Evolutionary conservation across 768 basidiomycete species (phyloP).

Genomic region (Collybia nuda): DNA sequence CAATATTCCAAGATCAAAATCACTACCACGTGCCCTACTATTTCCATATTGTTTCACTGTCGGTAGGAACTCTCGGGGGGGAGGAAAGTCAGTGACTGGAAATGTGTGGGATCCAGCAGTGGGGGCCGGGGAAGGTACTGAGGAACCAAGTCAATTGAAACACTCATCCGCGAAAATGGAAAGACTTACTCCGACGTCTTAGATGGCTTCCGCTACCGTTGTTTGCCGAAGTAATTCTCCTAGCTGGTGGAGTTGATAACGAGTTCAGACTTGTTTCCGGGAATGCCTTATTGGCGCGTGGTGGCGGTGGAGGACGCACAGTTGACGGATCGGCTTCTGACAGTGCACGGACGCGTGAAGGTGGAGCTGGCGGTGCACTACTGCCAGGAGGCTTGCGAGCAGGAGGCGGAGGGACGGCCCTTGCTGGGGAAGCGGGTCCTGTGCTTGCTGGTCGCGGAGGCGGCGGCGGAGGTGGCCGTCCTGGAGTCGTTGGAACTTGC

Average conservation of each 20-base stretch:
- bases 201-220: conserved; percentile 28
- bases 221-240: conserved; percentile 8
- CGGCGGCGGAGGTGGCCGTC: conserved; percentile 29
- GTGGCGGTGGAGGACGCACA: conserved; percentile 28
- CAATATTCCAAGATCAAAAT: conserved; percentile 55
- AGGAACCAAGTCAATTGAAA: not conserved
- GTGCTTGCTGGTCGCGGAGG: conserved; percentile 41
- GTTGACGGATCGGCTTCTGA: conserved; percentile 40
- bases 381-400: conserved; percentile 31
- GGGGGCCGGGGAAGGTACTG: conserved; percentile 55
- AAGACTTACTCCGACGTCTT: conserved; percentile 49
- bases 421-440: conserved; percentile 22
- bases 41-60: conserved; percentile 57
- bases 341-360: conserved; percentile 39
- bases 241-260: conserved; percentile 5
- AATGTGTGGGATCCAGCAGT: conserved; percentile 70
- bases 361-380: conserved; percentile 29
- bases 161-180: not conserved
- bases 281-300: conserved; percentile 19
- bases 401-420: conserved; percentile 38
- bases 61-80: conserved; percentile 62
- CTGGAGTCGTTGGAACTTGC: conserved; percentile 33
- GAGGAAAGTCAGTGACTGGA: conserved; percentile 76
- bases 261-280: not conserved
- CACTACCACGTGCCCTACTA: conserved; percentile 68